These are phyloP conservation scores for Aspergillus melleus DNA, from an alignment of 2,329 filamentous ascomycete species.

Conservation along the genomic window DNA sequence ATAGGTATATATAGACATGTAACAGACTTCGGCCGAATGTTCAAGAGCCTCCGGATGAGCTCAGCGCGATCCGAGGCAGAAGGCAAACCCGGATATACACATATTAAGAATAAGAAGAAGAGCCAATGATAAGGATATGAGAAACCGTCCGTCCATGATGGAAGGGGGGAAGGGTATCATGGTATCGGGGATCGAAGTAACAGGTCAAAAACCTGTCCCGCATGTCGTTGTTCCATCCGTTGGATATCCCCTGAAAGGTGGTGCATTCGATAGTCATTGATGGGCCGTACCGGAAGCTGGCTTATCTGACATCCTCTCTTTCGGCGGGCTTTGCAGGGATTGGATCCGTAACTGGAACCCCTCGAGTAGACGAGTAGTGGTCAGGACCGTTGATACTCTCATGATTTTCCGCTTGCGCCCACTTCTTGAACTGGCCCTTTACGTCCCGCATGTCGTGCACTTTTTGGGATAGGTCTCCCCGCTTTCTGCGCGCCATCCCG, in stretches of 20 bases:
- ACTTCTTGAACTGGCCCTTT: conserved; percentile 37
- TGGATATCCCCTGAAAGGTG: no score
- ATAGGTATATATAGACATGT: background rate
- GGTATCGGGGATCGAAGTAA: no score
- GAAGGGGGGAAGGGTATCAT: background rate
- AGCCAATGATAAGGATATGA: background rate
- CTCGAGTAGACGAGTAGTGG: background rate
- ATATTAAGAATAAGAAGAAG: background rate
- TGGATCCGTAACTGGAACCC: background rate
- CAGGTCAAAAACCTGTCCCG: background rate
- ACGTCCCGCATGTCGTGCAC: conserved; percentile 40
- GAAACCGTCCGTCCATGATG: background rate
- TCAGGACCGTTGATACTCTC: background rate
- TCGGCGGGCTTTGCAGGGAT: background rate
- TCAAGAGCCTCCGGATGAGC: background rate
- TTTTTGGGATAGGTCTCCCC: conserved; percentile 29
- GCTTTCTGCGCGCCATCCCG: conserved; percentile 22
- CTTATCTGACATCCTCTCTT: background rate
- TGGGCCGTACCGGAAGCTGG: background rate
- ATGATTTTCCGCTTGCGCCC: conserved; percentile 34
- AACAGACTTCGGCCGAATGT: background rate
- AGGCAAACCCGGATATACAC: background rate
- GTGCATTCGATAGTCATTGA: background rate
- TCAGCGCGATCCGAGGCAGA: background rate
- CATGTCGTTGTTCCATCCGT: no score